These are phyloP conservation scores for Plasmopara viticola DNA, from an alignment of 352 stramenopile genomes.

Conservation along the genomic window DNA sequence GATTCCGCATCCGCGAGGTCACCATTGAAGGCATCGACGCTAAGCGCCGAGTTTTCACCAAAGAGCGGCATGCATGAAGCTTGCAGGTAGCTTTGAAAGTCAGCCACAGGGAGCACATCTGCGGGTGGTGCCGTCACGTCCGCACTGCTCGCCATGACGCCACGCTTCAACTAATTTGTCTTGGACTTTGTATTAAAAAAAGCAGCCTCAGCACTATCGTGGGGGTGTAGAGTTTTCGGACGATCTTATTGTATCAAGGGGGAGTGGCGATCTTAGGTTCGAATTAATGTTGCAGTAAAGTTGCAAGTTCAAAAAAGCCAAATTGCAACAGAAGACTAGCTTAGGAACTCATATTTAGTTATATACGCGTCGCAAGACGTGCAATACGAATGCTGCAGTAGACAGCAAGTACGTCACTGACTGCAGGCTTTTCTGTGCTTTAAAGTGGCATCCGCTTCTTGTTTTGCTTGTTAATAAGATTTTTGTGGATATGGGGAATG, in stretches of 20 bases:
- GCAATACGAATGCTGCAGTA: conserved; percentile 7
- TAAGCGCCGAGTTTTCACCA: conserved; percentile 38
- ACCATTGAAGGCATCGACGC: conserved; percentile 32
- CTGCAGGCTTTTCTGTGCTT: conserved; percentile 1
- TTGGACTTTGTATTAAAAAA: conserved; percentile 9
- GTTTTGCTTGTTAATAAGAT: conserved; percentile 97
- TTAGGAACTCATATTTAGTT: conserved; percentile 30
- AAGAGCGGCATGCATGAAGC: conserved; percentile 63
- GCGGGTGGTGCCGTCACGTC: conserved; percentile 17
- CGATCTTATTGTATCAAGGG: conserved; percentile 4
- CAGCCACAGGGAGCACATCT: conserved; percentile 36
- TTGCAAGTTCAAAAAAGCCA: neutral
- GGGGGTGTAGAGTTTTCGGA: too few species aligned
- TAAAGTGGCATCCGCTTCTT: conserved; percentile 85
- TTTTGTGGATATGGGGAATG: conserved; percentile 99
- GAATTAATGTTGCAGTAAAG: conserved; percentile 4
- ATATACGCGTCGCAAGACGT: conserved; percentile 21
- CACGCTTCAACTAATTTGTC: conserved; percentile 1
- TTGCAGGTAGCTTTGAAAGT: conserved; percentile 58
- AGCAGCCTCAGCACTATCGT: conserved; percentile 5
- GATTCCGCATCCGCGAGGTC: conserved; percentile 33
- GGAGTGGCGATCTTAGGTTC: conserved; percentile 4
- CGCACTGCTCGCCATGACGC: conserved; percentile 27
- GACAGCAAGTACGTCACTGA: neutral
- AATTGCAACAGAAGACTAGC: conserved; percentile 2